Evolutionary conservation across 805 yeast species (phyloP), one percentile per base, ranked within the genome.

Genomic region (Candida xyloterini): DNA sequence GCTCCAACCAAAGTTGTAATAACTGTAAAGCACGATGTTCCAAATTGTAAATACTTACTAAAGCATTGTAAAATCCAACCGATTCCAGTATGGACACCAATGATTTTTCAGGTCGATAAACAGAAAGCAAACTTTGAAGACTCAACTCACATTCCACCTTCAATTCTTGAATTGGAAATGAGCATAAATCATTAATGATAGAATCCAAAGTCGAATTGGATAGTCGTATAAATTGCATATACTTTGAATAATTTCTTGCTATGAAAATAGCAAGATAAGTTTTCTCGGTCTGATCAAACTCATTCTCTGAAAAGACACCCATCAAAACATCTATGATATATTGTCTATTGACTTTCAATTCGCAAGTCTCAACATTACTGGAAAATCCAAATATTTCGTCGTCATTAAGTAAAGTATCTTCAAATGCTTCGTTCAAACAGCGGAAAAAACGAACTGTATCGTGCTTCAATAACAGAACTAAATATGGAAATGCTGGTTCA

Each of bases 231-330:
- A 86, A 90, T 60, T 91, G 99, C 10, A 77, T 70, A 58, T 84
- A 91, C 56, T 91, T 93, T 2, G 96, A 83, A 46, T 81, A 78
- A 55, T 85, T 90, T 42, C 91, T 63, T 0, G 91, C 85, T 24
- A 91, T 60, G 54, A 91, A 93, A 3, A 87, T 74, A 2, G 86
- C 71, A 35, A 86, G 58, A 35, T 67, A 59, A 4, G 61, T 54
- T 11, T 50, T 48, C 26, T 65, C 67, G 5, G 42, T 42, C 0
- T 48, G 42, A 5, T 61, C 54, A 30, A 68, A 59, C 24, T 63
- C 68, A 38, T 66, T 59, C 5, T 62, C 66, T 3, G 69, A 68
- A 49, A 74, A 71, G 2, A 81, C 62, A 36, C 84, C 85, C 11
- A 86, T 56, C 15, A 91, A 60, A 3, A 86, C 76, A 44, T 87